Percentiles rank a stretch among this genome's conserved stretches.
Conservation (phyloP, 371 early-diverging fungal species). For the Syncephalis fuscata region DNA sequence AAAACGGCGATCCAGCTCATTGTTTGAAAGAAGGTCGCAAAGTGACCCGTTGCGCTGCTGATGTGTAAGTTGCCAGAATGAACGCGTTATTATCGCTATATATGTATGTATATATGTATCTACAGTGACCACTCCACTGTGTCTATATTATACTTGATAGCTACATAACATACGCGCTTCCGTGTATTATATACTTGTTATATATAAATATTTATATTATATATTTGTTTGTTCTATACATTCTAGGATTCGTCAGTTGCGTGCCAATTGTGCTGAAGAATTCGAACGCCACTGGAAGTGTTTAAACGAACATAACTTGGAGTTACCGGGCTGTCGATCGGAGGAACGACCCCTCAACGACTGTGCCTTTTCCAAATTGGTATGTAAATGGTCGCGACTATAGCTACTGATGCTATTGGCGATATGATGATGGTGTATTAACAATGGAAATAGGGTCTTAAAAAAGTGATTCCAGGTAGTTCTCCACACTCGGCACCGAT, state of each 20-base stretch:
- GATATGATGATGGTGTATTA: neutral
- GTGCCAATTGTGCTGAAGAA: constrained; percentile 75
- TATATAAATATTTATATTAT: no score
- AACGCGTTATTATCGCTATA: no score
- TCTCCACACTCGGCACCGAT: constrained; percentile 46
- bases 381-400: no score
- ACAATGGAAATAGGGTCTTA: constrained; percentile 34
- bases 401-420: neutral
- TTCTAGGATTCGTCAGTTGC: constrained; percentile 73
- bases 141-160: no score
- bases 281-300: constrained; percentile 89
- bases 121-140: no score
- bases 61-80: constrained; percentile 43
- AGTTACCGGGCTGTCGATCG: constrained; percentile 61
- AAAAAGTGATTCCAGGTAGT: constrained; percentile 63
- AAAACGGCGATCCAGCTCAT: constrained; percentile 73
- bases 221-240: no score
- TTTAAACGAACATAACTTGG: constrained; percentile 80
- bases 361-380: constrained; percentile 83
- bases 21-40: constrained; percentile 88
- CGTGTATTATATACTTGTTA: no score
- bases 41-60: constrained; percentile 88
- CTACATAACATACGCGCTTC: no score
- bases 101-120: no score
- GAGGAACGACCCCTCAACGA: constrained; percentile 69